phyloP scores from a whole-genome alignment of 176 grass and related monocot genomes.

The Tuctoria greenei region DNA sequence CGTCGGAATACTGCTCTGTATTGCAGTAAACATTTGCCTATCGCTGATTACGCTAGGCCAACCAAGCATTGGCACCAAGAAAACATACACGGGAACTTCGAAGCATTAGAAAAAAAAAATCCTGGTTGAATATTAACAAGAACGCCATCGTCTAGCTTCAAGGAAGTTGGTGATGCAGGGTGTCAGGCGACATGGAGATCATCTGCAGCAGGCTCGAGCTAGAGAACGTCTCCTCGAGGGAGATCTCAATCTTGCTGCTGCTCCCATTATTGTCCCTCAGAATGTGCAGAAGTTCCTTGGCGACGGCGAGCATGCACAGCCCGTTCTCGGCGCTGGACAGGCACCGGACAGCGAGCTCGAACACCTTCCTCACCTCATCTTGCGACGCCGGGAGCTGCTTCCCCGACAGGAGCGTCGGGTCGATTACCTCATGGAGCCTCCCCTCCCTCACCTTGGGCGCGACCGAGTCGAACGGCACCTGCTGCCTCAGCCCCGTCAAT shows the following conservation, averaged over 20 bases:
- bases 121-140: conserved; percentile 29
- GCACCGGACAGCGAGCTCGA: conserved; percentile 65
- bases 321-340: conserved; percentile 62
- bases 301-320: conserved; percentile 56
- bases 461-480: conserved; percentile 52
- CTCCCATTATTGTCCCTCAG: conserved; percentile 59
- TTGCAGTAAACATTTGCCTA: background rate
- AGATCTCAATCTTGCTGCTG: conserved; percentile 83
- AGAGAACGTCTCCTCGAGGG: conserved; percentile 77
- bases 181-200: conserved; percentile 97
- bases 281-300: conserved; percentile 63
- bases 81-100: background rate
- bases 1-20: conserved; percentile 5
- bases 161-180: conserved; percentile 46
- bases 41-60: conserved; percentile 13
- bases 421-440: conserved; percentile 74
- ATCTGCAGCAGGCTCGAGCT: conserved; percentile 94
- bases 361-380: conserved; percentile 69
- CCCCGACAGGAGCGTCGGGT: conserved; percentile 60
- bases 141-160: conserved; percentile 2
- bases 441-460: conserved; percentile 65
- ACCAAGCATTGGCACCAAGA: conserved; percentile 2
- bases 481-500: conserved; percentile 57
- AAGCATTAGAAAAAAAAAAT: background rate
- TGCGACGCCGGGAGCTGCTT: conserved; percentile 63